Percentiles rank a stretch among this genome's conserved stretches.
Evolutionary conservation across 2,329 filamentous ascomycete species (phyloP).

Genomic region (Aspergillus tamarii): DNA sequence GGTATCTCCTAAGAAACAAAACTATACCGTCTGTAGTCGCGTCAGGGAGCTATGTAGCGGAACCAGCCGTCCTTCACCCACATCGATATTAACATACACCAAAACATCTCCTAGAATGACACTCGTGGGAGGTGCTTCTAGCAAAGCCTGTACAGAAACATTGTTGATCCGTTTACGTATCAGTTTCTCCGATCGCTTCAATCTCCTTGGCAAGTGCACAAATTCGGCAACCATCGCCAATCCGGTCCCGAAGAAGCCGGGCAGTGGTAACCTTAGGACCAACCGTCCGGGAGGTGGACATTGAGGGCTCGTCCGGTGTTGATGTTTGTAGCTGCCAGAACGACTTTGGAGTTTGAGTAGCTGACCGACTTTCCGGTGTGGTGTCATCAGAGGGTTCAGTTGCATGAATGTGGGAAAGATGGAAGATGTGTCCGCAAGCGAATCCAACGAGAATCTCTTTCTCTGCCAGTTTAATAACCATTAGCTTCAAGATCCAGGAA

Average conservation of each 20-base stretch:
- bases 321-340: slow-evolving; percentile 21
- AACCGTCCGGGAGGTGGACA: slow-evolving; percentile 59
- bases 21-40: slow-evolving; percentile 15
- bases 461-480: slow-evolving; percentile 38
- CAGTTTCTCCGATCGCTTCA: slow-evolving; percentile 33
- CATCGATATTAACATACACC: neutral
- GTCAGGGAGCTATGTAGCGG: slow-evolving; percentile 10
- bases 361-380: slow-evolving; percentile 23
- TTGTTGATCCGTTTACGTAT: slow-evolving; percentile 5
- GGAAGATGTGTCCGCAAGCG: slow-evolving; percentile 70
- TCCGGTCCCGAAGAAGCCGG: slow-evolving; percentile 71
- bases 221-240: slow-evolving; percentile 52
- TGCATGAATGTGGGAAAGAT: slow-evolving; percentile 63
- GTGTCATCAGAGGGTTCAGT: slow-evolving; percentile 30
- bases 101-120: neutral
- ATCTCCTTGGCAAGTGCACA: slow-evolving; percentile 42
- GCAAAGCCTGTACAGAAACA: neutral
- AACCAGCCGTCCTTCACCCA: slow-evolving; percentile 10
- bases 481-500: neutral
- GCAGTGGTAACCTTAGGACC: slow-evolving; percentile 88
- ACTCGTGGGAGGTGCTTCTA: neutral
- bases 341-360: slow-evolving; percentile 27
- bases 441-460: slow-evolving; percentile 65
- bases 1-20: slow-evolving; percentile 32
- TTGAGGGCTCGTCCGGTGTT: slow-evolving; percentile 30